Evolutionary conservation across 1,284 basidiomycete species (phyloP).

Genomic region (Phlebopus sp.): DNA sequence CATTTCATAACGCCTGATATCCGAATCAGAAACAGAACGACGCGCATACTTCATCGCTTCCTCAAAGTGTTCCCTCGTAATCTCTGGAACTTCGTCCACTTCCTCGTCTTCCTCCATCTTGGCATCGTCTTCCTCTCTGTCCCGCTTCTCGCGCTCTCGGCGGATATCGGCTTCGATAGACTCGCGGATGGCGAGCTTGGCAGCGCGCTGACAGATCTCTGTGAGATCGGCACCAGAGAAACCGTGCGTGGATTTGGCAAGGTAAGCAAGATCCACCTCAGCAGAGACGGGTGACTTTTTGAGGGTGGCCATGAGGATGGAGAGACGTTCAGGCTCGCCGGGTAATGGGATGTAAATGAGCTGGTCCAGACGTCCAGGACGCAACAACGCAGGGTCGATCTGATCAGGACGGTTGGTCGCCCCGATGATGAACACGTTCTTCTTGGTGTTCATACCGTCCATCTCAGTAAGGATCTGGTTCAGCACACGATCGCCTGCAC

Average conservation of each 20-base stretch:
- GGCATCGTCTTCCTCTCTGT: slow-evolving; percentile 69
- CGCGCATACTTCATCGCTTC: slow-evolving; percentile 95
- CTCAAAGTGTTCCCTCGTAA: slow-evolving; percentile 94
- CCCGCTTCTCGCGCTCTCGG: slow-evolving; percentile 76
- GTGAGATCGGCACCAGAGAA: slow-evolving; percentile 99
- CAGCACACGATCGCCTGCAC: slow-evolving; percentile 95
- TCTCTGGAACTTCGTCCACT: slow-evolving; percentile 94
- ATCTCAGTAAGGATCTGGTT: slow-evolving; percentile 99
- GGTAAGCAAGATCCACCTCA: slow-evolving; percentile 85
- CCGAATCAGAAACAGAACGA: slow-evolving; percentile 89
- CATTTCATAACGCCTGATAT: slow-evolving; percentile 94
- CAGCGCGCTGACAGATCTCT: slow-evolving; percentile 97
- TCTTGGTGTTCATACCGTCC: slow-evolving; percentile 99
- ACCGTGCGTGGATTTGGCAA: slow-evolving; percentile 93
- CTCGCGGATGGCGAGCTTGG: slow-evolving; percentile 94
- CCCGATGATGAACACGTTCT: slow-evolving; percentile 99
- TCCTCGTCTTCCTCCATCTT: slow-evolving; percentile 78
- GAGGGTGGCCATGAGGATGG: slow-evolving; percentile 88
- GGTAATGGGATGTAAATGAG: slow-evolving; percentile 93
- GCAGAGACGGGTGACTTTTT: slow-evolving; percentile 90
- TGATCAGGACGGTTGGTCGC: slow-evolving; percentile 99
- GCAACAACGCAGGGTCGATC: slow-evolving; percentile 94
- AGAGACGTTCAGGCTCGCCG: slow-evolving; percentile 88
- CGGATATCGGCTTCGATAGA: slow-evolving; percentile 94
- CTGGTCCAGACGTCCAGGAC: slow-evolving; percentile 97